A percentile compares a stretch with the other conserved stretches of the same genome.
Evolutionary conservation across 208 protist species (phyloP).

Genomic region (Crithidia acanthocephali): DNA sequence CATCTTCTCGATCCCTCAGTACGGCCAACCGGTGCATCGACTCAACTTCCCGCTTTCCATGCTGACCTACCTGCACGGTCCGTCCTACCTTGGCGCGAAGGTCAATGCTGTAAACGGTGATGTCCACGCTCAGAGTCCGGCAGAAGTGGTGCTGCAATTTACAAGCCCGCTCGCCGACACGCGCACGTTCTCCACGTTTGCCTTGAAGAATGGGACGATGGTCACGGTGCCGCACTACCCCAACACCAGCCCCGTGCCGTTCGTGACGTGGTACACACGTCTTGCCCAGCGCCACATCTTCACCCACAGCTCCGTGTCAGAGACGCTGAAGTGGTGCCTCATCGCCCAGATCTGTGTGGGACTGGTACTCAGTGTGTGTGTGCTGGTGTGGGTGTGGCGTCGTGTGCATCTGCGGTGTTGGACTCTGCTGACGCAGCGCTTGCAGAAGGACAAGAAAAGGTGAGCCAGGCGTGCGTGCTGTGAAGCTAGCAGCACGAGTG

Average conservation of each 20-base stretch:
- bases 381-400: background rate
- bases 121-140: conserved; percentile 3
- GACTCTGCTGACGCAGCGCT: background rate
- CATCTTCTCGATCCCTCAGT: conserved; percentile 51
- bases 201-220: conserved; percentile 20
- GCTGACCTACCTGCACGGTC: conserved; percentile 49
- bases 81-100: conserved; percentile 35
- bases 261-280: conserved; percentile 41
- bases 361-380: background rate
- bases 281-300: conserved; percentile 37
- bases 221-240: conserved; percentile 32
- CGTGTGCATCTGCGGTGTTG: conserved; percentile 7
- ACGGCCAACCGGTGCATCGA: conserved; percentile 45
- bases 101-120: conserved; percentile 18
- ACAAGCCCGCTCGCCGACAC: background rate
- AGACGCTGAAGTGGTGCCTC: conserved; percentile 32
- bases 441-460: conserved; percentile 1
- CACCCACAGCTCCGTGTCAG: conserved; percentile 27
- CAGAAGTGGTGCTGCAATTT: background rate
- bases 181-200: background rate
- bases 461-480: background rate
- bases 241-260: conserved; percentile 29
- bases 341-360: background rate
- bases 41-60: conserved; percentile 63
- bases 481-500: background rate